These are phyloP conservation scores for Vitis hybrid DNA, from an alignment of 177 flowering plant species.

Conservation along the genomic window DNA sequence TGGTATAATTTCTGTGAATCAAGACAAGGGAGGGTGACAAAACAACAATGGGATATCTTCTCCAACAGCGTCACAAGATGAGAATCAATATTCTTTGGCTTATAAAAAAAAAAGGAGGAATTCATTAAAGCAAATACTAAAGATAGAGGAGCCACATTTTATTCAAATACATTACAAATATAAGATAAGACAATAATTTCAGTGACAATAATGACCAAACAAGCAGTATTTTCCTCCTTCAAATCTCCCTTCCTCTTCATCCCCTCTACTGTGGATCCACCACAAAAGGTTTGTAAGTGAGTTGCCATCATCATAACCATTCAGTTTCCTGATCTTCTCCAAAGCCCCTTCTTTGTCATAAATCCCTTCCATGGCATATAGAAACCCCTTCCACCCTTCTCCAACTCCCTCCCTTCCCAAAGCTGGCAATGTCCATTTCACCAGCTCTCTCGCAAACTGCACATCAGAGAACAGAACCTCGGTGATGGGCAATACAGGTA, in stretches of 20 bases:
- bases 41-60: no score
- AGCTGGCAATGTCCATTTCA: constrained; percentile 74
- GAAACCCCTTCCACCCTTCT: constrained; percentile 96
- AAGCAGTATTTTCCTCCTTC: constrained; percentile 48
- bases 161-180: no score
- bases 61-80: no score
- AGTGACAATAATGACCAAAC: constrained; percentile 60
- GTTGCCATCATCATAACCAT: constrained; percentile 83
- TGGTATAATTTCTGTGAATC: no score
- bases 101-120: no score
- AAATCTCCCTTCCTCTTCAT: constrained; percentile 27
- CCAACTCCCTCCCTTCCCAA: constrained; percentile 74
- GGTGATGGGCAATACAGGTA: constrained; percentile 76
- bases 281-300: constrained; percentile 80
- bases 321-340: constrained; percentile 55
- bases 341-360: constrained; percentile 64
- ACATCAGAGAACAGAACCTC: constrained; percentile 73
- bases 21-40: no score
- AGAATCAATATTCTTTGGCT: no score
- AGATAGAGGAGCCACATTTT: no score
- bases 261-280: constrained; percentile 83
- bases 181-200: not conserved
- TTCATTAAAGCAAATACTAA: no score
- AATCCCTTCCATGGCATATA: constrained; percentile 75
- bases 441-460: constrained; percentile 58